Evolutionary conservation across 2,329 filamentous ascomycete genomes (phyloP), one percentile per base, ranked within the genome.

Genomic region (Ciborinia camelliae): DNA sequence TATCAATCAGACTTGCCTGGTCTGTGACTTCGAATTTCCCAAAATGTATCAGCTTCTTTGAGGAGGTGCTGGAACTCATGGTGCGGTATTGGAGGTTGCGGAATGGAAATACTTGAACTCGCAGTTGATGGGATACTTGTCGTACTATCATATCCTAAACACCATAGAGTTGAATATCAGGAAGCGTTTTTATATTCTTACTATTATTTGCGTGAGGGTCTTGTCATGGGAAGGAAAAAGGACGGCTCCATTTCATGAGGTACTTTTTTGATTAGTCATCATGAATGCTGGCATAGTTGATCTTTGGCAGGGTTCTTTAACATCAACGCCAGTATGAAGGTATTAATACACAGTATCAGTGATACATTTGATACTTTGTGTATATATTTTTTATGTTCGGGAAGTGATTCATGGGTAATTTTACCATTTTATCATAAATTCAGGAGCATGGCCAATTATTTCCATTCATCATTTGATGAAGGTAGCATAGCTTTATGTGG

Each of bases 11-110:
- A 37, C 39, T 53, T 77, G 90, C 89, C 80, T 92, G 90, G 23
- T 85, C 81, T 15, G 90, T 90, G 63, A 96, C 90, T 65, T 90
- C 81, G 74, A 90, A 93, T 10, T 87, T 84, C 18, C 91, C 91
- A 73, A 96, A 95, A 73, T 86, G 81, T 70, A 94, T 79, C 20
- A 76, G 75, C 47, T 73, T 76, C 68, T 72, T 72, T 50, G 69
- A 63, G 9, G 28, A 48, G 28, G 70, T 35, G 37, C 15, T 28
- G 28, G 54, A 51, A 3, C 23, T 51, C 62, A 64, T 64, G 20
- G 15, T 58, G n/a, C 26, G 62, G 7, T 18, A 12, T 60, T 51
- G 62, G 8, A 28, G 2, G 20, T 18, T 30, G 23, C 23, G 48
- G 23, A 41, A 28, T 48, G 30, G 30, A 47, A 20, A 47, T 0